phyloP scores from a whole-genome alignment of 225 moss, liverwort and hornwort genomes.

The Anthoceros angustus region DNA sequence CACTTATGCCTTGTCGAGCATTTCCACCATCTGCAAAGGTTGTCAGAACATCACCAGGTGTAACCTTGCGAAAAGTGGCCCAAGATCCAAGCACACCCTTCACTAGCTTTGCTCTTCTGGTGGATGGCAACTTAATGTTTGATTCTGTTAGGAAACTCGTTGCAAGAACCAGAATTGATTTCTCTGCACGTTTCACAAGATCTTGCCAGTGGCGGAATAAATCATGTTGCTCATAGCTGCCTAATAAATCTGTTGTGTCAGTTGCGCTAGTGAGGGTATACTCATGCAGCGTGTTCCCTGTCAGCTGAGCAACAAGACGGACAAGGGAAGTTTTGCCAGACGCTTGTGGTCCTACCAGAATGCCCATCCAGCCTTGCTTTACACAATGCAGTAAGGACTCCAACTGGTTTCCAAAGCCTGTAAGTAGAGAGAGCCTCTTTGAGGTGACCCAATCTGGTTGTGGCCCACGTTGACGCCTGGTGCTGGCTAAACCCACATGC shows the following conservation, averaged over 20 bases:
- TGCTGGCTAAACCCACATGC: constrained; percentile 49
- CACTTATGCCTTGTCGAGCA: constrained; percentile 28
- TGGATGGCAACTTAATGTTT: constrained; percentile 23
- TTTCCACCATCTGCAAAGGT: constrained; percentile 11
- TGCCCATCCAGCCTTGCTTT: constrained; percentile 87
- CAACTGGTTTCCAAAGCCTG: constrained; percentile 58
- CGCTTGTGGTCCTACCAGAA: constrained; percentile 67
- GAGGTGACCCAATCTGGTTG: constrained; percentile 43
- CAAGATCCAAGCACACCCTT: constrained; percentile 72
- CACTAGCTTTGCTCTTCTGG: constrained; percentile 39
- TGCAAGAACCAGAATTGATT: constrained; percentile 50
- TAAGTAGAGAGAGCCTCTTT: constrained; percentile 57
- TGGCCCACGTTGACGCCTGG: constrained; percentile 35
- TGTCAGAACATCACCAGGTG: constrained; percentile 12
- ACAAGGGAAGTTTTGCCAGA: constrained; percentile 83
- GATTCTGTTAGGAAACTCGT: constrained; percentile 33
- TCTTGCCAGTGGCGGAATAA: constrained; percentile 82
- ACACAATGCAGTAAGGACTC: constrained; percentile 86
- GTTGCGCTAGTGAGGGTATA: constrained; percentile 81
- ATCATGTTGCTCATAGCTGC: constrained; percentile 96
- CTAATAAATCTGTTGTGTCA: constrained; percentile 94
- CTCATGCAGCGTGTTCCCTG: constrained; percentile 75
- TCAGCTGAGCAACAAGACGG: constrained; percentile 54
- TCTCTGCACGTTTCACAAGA: constrained; percentile 40
- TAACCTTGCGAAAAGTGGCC: constrained; percentile 62